These are phyloP conservation scores for Aaosphaeria pasadenensis DNA, from an alignment of 2,329 filamentous ascomycete genomes.

Conservation along the genomic window DNA sequence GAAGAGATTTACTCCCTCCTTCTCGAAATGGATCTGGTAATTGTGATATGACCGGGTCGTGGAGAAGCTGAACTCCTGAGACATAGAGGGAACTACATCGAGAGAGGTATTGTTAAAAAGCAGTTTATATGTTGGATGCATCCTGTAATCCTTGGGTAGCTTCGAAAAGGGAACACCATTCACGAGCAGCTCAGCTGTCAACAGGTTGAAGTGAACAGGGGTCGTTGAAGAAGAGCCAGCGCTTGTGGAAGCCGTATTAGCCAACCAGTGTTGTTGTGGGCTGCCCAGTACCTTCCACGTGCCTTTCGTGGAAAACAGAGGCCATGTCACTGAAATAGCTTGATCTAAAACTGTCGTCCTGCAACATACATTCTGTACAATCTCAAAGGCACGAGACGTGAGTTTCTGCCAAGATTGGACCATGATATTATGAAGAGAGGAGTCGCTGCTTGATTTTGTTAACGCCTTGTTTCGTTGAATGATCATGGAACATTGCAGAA, in stretches of 20 bases:
- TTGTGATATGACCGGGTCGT: conserved; percentile 16
- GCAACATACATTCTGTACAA: too few relatives aligned
- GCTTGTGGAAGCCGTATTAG: too few relatives aligned
- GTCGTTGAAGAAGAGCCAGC: too few relatives aligned
- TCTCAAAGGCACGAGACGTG: too few relatives aligned
- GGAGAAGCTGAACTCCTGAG: conserved; percentile 42
- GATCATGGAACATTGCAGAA: conserved; percentile 19
- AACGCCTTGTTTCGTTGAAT: conserved; percentile 15
- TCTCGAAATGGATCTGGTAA: conserved; percentile 36
- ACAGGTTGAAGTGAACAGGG: conserved; percentile 44
- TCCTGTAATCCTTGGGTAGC: conserved; percentile 47
- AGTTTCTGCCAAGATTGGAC: not conserved
- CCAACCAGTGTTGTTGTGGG: too few relatives aligned
- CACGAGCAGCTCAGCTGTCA: conserved; percentile 53
- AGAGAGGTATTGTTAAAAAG: conserved; percentile 45
- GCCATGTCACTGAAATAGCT: too few relatives aligned
- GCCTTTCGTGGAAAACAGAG: too few relatives aligned
- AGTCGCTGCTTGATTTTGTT: not conserved
- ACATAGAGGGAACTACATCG: conserved; percentile 43
- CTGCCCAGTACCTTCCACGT: too few relatives aligned
- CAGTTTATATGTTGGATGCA: conserved; percentile 37
- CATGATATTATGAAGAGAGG: not conserved
- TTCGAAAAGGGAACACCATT: conserved; percentile 49
- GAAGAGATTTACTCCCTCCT: not conserved
- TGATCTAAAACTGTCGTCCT: too few relatives aligned